Base-by-base conservation (phyloP, 163 green algal species). In the Prototheca cutis region DNA sequence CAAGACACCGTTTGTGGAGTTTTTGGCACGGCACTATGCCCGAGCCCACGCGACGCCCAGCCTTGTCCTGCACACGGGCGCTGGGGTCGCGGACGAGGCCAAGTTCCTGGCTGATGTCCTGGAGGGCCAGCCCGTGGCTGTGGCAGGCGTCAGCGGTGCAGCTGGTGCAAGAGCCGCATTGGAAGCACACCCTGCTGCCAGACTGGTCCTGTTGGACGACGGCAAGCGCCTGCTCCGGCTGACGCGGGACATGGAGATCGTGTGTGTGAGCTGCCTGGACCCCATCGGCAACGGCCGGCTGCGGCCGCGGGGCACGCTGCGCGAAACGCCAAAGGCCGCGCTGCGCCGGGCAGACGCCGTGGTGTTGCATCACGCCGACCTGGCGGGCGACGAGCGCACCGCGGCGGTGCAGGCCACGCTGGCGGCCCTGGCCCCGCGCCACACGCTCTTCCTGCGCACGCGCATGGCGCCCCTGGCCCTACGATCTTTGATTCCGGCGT, bases 1-100 rank as follows among this genome's bases (percentile, higher is more conserved):
- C 34, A 78, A 78, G 58, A 76, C 71, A 6, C 71, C 71, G 0
- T 73, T 72, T 58, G 71, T 78, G 8, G 61, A 77, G 33, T 71
- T 57, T 33, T 34, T 78, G 28, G 67, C 71, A 2, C 53, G 68
- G 25, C 68, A 72, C 56, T 78, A 71, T 24, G 39, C 21, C 6
- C 32, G 40, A 7, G 19, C 6, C 5, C 71, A 76, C 60, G 57
- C 48, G 17, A 48, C 76, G 59, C 32, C 42, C 3, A 62, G 47
- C 19, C 56, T 76, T 4, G 45, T 78, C 27, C 61, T 78, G 29
- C 67, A 75, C 23, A 57, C n/a, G 52, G 70, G 39, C 40, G 56
- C 48, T 15, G 67, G 67, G 17, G 74, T 42, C 19, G 57, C 60
- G 6, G 71, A 76, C 51, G 67, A 76, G 31, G 56, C 61, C 0